These are phyloP conservation scores for Camptophora hylomeconis DNA, from an alignment of 2,329 filamentous ascomycete species.

Conservation along the genomic window DNA sequence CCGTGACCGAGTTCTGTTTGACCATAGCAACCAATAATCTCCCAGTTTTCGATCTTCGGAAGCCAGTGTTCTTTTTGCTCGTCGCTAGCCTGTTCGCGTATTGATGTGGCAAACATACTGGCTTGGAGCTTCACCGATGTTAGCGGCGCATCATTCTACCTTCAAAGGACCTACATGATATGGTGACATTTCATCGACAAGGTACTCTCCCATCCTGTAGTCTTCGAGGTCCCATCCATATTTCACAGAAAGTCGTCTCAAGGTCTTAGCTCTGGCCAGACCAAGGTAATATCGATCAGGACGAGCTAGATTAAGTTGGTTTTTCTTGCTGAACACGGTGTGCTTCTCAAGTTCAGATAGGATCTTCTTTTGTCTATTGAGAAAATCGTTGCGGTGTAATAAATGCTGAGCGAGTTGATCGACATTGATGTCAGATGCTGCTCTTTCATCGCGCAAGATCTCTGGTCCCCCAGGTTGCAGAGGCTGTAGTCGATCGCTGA, in stretches of 20 bases:
- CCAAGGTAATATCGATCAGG: conserved; percentile 40
- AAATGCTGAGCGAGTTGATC: conserved; percentile 35
- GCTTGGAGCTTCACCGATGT: conserved; percentile 39
- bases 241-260: conserved; percentile 33
- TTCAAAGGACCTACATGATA: too few relatives aligned
- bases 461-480: conserved; percentile 32
- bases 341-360: conserved; percentile 33
- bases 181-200: conserved; percentile 40
- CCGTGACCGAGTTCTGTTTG: conserved; percentile 41
- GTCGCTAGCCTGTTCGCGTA: conserved; percentile 36
- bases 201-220: conserved; percentile 38
- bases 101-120: conserved; percentile 39
- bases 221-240: conserved; percentile 38
- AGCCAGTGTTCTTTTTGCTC: conserved; percentile 37
- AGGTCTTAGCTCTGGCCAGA: conserved; percentile 38
- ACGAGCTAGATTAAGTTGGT: conserved; percentile 38
- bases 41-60: conserved; percentile 35
- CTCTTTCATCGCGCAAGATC: conserved; percentile 33
- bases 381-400: conserved; percentile 34
- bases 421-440: conserved; percentile 30
- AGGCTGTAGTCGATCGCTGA: conserved; percentile 36
- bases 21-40: conserved; percentile 39
- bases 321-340: conserved; percentile 36
- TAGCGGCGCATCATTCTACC: too few relatives aligned
- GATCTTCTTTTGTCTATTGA: conserved; percentile 34